Evolutionary conservation across 2,329 filamentous ascomycete genomes (phyloP), one percentile per base, ranked within the genome.

Genomic region (Monilinia laxa): DNA sequence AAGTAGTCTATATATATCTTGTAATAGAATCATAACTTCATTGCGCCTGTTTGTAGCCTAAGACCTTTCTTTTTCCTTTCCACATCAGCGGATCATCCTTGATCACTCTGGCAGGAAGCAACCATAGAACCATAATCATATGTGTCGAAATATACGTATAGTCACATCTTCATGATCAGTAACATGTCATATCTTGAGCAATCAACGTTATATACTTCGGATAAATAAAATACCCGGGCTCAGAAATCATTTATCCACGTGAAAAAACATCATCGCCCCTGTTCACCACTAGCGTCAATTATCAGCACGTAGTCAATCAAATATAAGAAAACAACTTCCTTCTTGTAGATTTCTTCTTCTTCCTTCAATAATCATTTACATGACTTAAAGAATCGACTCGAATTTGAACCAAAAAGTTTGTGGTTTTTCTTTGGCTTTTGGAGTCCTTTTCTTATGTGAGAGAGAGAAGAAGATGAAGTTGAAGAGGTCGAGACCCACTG

Each of bases 201-300:
- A n/a, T n/a, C n/a, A n/a, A n/a, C n/a, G n/a, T n/a, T n/a, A n/a
- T 9, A 18, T n/a, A n/a, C n/a, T 9, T 59, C 58, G 58, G 58
- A 49, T 49, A 62, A 62, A 62, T 25, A 20, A 51, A 38, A n/a
- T 4, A 7, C 18, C 58, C 28, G 31, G 12, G 4, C 31, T 18
- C 58, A 45, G 58, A 51, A 4, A 23, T 1, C 23, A 28, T 1
- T 18, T 2, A 49, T 16, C 11, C 64, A 65, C 64, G 64, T 65
- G 55, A 65, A 62, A 60, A 52, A 49, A 59, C 56, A 65, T 62
- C 64, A 65, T 65, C 64, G 64, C 56, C 64, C 55, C 47, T 55
- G 55, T 60, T 20, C 16, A 31, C 11, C 47, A 60, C 28, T 65
- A 65, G 64, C 55, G 64, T 35, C 35, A 62, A 52, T 23, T 25